Evolutionary conservation across 2,329 filamentous ascomycete genomes (phyloP), one percentile per base, ranked within the genome.

Genomic region (Stagonosporopsis rhizophila): DNA sequence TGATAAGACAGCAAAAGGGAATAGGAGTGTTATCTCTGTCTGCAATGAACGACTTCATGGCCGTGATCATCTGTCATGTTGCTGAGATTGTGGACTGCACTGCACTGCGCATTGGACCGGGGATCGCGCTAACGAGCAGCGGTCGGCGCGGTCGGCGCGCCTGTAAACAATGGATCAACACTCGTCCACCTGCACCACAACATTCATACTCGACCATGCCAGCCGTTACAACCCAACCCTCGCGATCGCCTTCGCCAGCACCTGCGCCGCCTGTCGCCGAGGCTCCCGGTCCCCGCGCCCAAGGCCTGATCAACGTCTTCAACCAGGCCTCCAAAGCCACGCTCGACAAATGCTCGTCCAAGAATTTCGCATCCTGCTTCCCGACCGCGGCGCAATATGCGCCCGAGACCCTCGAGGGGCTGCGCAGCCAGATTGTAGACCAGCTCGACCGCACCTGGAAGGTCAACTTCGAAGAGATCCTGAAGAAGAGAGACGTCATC

Each of bases 291-390:
- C 83, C 82, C 23, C 86, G 86, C 75, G 86, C 85, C 22, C 79
- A 82, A 42, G 82, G 82, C 44, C 78, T 89, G 7, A 81, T 85
- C 65, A 84, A 85, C 61, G 80, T 88, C 61, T 88, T 86, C 76
- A 77, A 79, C 50, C 80, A 85, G 57, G 85, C 86, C 15, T 79
- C 87, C 20, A 78, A 80, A 11, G 83, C 85, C 58, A 85, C 86
- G 1, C 71, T 88, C n/a, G 82, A 83, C 59, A 84, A 85, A 47
- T 86, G 85, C 71, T 85, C 81, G 9, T 83, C 86, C 69, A 76
- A 78, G 44, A 87, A 87, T 64, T 89, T 88, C 69, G 80, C 84
- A 0, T 77, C 83, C 22, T 89, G 86, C 65, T 88, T 88, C 61
- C 86, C 86, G 0, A 89, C 86, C 0, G 82, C 85, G 1, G 83